A percentile compares a stretch with the other conserved stretches of the same genome.
Evolutionary conservation across 2,329 filamentous ascomycete species (phyloP).

Genomic region (Fusarium camptoceras): DNA sequence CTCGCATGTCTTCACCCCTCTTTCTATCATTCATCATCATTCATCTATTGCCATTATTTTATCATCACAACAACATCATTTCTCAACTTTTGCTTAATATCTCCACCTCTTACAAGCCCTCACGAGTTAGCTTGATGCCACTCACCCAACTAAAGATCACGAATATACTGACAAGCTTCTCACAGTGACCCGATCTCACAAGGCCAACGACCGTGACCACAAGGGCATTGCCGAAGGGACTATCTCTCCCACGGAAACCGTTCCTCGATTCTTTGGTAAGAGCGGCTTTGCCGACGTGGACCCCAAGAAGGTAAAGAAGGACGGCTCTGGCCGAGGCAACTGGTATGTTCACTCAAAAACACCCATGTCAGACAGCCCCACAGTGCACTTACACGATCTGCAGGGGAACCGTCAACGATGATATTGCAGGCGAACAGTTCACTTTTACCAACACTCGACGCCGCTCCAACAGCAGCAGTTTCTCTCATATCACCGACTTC

Average conservation of each 20-base stretch:
- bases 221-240: constrained; percentile 80
- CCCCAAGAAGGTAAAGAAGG: constrained; percentile 97
- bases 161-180: constrained; percentile 20
- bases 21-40: constrained; percentile 33
- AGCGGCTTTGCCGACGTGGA: constrained; percentile 82
- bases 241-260: constrained; percentile 74
- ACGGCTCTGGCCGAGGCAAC: constrained; percentile 91
- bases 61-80: constrained; percentile 15
- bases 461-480: constrained; percentile 89
- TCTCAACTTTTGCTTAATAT: background rate
- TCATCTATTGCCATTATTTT: constrained; percentile 16
- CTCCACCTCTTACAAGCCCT: constrained; percentile 5
- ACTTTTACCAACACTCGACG: constrained; percentile 87
- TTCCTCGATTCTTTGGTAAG: constrained; percentile 95
- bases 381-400: constrained; percentile 31
- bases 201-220: constrained; percentile 94
- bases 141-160: background rate
- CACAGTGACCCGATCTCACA: constrained; percentile 96
- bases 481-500: constrained; percentile 79
- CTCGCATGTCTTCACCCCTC: constrained; percentile 31
- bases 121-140: constrained; percentile 37
- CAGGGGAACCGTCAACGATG: constrained; percentile 87
- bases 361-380: background rate
- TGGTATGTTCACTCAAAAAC: constrained; percentile 71
- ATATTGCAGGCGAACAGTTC: constrained; percentile 86